A percentile compares a stretch with the other conserved stretches of the same genome.
Evolutionary conservation across 2,329 filamentous ascomycete species (phyloP).

Genomic region (Chrysosporium queenslandicum): DNA sequence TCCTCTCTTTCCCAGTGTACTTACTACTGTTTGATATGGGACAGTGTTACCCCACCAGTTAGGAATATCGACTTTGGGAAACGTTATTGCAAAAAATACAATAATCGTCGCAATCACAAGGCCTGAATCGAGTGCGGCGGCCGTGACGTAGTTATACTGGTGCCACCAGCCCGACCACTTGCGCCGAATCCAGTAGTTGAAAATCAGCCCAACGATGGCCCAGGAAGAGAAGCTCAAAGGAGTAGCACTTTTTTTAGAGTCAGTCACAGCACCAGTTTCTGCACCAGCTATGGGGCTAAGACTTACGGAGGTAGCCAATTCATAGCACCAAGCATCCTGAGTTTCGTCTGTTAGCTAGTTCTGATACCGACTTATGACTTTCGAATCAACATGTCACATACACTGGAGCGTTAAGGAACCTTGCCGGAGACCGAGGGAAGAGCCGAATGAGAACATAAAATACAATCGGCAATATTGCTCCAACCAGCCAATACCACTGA

Average conservation of each 20-base stretch:
- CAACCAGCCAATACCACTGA: conserved; percentile 59
- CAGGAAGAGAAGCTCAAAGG: conserved; percentile 58
- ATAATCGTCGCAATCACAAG: conserved; percentile 54
- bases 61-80: conserved; percentile 46
- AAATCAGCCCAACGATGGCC: conserved; percentile 44
- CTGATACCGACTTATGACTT: not conserved
- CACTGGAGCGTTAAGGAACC: conserved; percentile 53
- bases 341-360: not conserved
- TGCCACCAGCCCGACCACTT: conserved; percentile 32
- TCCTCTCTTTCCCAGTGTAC: not conserved
- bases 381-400: too few relatives aligned
- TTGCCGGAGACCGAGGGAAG: conserved; percentile 50
- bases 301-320: conserved; percentile 41
- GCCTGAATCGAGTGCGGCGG: conserved; percentile 40
- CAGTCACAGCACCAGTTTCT: not conserved
- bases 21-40: conserved; percentile 22
- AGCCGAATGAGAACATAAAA: conserved; percentile 49
- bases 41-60: conserved; percentile 49
- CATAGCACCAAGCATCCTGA: conserved; percentile 24
- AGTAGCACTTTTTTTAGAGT: conserved; percentile 38
- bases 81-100: conserved; percentile 56
- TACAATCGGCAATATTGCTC: conserved; percentile 49
- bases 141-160: conserved; percentile 34
- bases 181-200: conserved; percentile 30
- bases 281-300: conserved; percentile 41